Conservation (phyloP, 2,329 filamentous ascomycete genomes). For the Capronia coronata region DNA sequence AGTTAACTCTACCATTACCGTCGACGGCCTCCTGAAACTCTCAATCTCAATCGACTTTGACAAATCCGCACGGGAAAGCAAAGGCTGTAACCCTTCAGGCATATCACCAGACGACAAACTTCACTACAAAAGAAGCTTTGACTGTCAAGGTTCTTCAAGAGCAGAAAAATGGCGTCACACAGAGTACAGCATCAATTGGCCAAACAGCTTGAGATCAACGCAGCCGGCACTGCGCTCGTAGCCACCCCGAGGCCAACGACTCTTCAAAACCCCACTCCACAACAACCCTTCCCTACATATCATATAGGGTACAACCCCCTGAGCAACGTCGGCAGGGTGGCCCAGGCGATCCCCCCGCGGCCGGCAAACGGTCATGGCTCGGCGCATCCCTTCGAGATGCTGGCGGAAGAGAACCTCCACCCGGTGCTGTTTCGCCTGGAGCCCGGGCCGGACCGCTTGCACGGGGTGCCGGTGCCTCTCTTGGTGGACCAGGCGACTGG, state of each 20-base stretch:
- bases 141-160: neutral
- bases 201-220: slow-evolving; percentile 10
- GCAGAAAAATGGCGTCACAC: slow-evolving; percentile 4
- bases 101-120: too few species aligned
- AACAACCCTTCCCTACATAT: slow-evolving; percentile 14
- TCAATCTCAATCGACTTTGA: too few species aligned
- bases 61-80: too few species aligned
- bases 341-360: slow-evolving; percentile 1
- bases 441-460: slow-evolving; percentile 4
- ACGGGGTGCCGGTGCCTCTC: slow-evolving; percentile 4
- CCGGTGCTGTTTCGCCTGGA: slow-evolving; percentile 21
- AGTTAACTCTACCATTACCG: neutral
- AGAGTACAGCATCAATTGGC: slow-evolving; percentile 1
- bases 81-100: too few species aligned
- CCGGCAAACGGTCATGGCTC: slow-evolving; percentile 9
- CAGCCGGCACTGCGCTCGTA: neutral
- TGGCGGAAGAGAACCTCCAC: slow-evolving; percentile 13
- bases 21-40: too few species aligned
- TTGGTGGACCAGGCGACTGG: slow-evolving; percentile 10
- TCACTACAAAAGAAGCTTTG: too few species aligned
- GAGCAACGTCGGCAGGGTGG: neutral
- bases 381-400: slow-evolving; percentile 12
- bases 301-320: slow-evolving; percentile 9
- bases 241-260: neutral
- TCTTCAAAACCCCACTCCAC: slow-evolving; percentile 5